Evolutionary conservation across 2,329 filamentous ascomycete genomes (phyloP), one percentile per base, ranked within the genome.

Genomic region (Arthrobotrys sinensis): DNA sequence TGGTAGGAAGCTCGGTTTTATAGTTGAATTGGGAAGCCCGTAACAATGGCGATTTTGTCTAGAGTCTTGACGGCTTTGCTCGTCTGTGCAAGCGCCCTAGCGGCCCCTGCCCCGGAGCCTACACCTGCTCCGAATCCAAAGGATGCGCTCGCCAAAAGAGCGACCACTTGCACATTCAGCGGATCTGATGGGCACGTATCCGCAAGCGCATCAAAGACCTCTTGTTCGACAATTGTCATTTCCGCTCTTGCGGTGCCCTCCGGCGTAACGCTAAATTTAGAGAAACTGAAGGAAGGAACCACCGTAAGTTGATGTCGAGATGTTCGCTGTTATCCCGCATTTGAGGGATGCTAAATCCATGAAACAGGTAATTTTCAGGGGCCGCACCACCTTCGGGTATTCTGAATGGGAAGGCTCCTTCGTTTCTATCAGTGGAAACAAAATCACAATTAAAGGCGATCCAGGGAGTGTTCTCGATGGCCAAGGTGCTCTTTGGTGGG

Each of bases 321-420:
- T 53, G 36, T 11, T 45, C 64, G 19, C 34, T 50, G 1, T 3
- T 50, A 12, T 10, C 10, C 7, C 81, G 82, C 10, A 3, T 8
- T 28, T 43, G 16, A 21, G 19, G 0, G 1, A 11, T 46, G 21
- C 28, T 53, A 52, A 14, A 3, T 52, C 11, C n/a, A 21, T 14
- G 24, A 0, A 7, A 10, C 65, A 86, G 84, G 86, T 91, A 79
- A 88, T 88, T 80, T 92, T 92, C 83, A 83, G 88, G 76, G 91
- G 91, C 60, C 88, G 86, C 11, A 92, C 90, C 11, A 89, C 88
- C 67, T 92, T 90, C 81, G 90, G 86, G n/a, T 91, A 91, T 84
- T 85, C 88, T 79, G 88, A 90, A 81, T 92, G 90, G 90, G 83
- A 83, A 0, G 90, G 90, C 0, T 90, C 90, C 52, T 85, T 92